Evolutionary conservation across 1,284 basidiomycete species (phyloP).

Genomic region (Phlebopus sp.): DNA sequence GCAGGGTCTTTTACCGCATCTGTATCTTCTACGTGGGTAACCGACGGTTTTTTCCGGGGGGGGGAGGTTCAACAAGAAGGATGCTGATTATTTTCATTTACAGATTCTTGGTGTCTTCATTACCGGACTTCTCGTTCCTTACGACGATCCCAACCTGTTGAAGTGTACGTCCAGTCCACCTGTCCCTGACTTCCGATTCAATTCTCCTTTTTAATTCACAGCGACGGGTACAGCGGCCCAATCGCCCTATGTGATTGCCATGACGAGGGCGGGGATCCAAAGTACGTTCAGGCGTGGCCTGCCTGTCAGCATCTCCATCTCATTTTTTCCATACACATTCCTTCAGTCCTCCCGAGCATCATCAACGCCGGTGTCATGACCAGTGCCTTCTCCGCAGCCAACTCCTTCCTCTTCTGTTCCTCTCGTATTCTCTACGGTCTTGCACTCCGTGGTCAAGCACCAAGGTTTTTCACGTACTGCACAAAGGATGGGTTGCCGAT

Average conservation of each 20-base stretch:
- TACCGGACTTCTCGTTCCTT: slow-evolving; percentile 80
- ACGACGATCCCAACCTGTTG: slow-evolving; percentile 60
- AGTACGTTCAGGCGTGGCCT: slow-evolving; percentile 31
- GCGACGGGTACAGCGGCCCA: slow-evolving; percentile 54
- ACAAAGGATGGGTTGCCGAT: slow-evolving; percentile 39
- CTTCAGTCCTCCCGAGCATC: slow-evolving; percentile 58
- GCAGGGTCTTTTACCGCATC: slow-evolving; percentile 79
- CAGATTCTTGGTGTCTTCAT: slow-evolving; percentile 69
- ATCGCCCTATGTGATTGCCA: slow-evolving; percentile 83
- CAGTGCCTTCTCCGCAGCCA: slow-evolving; percentile 82
- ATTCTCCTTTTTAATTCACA: slow-evolving; percentile 27
- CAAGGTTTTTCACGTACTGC: slow-evolving; percentile 57
- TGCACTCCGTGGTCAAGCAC: slow-evolving; percentile 74
- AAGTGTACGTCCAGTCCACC: slow-evolving; percentile 28
- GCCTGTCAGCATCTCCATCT: too few relatives aligned
- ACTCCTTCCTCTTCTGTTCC: slow-evolving; percentile 76
- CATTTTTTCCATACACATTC: too few relatives aligned
- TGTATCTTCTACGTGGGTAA: slow-evolving; percentile 63
- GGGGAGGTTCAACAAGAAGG: too few relatives aligned
- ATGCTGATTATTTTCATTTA: too few relatives aligned
- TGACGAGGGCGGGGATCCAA: slow-evolving; percentile 72
- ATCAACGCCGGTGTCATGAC: slow-evolving; percentile 68
- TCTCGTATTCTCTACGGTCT: slow-evolving; percentile 85
- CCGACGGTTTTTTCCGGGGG: too few relatives aligned
- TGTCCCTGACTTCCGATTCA: slow-evolving; percentile 5